Percentiles rank a stretch among this genome's conserved stretches.
These are phyloP conservation scores for Coemansia sp. DNA, from an alignment of 192 early-diverging fungal species.

Conservation along the genomic window DNA sequence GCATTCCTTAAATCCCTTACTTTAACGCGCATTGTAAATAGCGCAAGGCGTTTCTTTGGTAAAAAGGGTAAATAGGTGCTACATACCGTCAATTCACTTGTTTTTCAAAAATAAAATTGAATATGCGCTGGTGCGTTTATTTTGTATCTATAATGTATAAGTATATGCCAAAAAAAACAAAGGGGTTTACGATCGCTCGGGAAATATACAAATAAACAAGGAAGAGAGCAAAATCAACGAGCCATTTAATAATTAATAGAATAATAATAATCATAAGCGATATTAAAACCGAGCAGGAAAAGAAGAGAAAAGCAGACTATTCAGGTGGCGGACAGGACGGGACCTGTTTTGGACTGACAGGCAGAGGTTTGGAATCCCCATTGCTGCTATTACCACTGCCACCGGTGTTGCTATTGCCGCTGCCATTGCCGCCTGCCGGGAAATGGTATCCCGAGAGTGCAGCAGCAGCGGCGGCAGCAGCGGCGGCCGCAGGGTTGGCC, in stretches of 20 bases:
- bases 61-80: too few species aligned
- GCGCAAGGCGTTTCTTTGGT: neutral
- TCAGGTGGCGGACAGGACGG: neutral
- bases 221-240: neutral
- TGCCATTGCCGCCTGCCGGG: conserved; percentile 15
- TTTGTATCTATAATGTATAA: neutral
- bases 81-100: too few species aligned
- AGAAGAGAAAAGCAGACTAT: neutral
- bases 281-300: neutral
- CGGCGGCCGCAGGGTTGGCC: neutral
- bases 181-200: neutral
- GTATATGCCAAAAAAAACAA: neutral
- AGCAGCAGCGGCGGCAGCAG: neutral
- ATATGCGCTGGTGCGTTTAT: too few species aligned
- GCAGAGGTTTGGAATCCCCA: conserved; percentile 4
- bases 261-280: neutral
- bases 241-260: too few species aligned
- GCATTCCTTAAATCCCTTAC: neutral
- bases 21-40: neutral
- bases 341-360: neutral
- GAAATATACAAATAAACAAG: neutral
- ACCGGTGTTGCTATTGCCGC: too few species aligned
- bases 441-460: conserved; percentile 21
- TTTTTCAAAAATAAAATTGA: too few species aligned
- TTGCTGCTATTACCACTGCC: too few species aligned